These are phyloP conservation scores for Lactarius trivialis DNA, from an alignment of 768 basidiomycete species.

Conservation along the genomic window DNA sequence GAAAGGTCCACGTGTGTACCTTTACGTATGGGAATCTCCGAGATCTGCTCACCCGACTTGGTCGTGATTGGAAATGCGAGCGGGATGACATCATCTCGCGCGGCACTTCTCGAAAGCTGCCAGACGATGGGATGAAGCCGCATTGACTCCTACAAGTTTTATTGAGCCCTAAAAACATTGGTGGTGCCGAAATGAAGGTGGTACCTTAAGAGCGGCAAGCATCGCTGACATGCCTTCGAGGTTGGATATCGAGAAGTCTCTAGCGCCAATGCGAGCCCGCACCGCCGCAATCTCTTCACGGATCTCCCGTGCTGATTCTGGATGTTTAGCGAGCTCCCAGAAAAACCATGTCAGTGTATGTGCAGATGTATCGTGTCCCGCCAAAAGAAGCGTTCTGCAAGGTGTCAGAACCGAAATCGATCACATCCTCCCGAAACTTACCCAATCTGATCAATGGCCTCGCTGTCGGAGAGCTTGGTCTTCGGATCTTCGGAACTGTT, in stretches of 20 bases:
- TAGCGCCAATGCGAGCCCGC: constrained; percentile 25
- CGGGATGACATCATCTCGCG: constrained; percentile 31
- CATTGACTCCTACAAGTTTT: constrained; percentile 25
- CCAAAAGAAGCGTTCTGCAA: background rate
- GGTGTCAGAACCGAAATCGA: background rate
- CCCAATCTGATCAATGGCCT: constrained; percentile 32
- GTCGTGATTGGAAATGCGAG: constrained; percentile 30
- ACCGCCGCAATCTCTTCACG: constrained; percentile 28
- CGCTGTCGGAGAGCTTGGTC: constrained; percentile 28
- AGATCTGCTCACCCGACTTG: constrained; percentile 25
- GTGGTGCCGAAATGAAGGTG: background rate
- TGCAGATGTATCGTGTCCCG: constrained; percentile 32
- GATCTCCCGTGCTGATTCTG: constrained; percentile 26
- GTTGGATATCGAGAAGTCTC: constrained; percentile 29
- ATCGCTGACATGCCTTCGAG: constrained; percentile 31
- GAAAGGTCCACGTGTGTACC: constrained; percentile 26
- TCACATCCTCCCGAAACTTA: constrained; percentile 13
- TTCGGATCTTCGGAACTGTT: constrained; percentile 29
- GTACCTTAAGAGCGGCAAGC: constrained; percentile 33
- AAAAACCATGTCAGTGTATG: constrained; percentile 29
- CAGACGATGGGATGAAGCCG: constrained; percentile 32
- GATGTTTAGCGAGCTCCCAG: constrained; percentile 29
- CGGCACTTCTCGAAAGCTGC: constrained; percentile 26
- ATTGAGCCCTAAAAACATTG: background rate
- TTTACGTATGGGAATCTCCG: constrained; percentile 27